These are phyloP conservation scores for Chenopodium album DNA, from an alignment of 148 eudicot species.

Conservation along the genomic window DNA sequence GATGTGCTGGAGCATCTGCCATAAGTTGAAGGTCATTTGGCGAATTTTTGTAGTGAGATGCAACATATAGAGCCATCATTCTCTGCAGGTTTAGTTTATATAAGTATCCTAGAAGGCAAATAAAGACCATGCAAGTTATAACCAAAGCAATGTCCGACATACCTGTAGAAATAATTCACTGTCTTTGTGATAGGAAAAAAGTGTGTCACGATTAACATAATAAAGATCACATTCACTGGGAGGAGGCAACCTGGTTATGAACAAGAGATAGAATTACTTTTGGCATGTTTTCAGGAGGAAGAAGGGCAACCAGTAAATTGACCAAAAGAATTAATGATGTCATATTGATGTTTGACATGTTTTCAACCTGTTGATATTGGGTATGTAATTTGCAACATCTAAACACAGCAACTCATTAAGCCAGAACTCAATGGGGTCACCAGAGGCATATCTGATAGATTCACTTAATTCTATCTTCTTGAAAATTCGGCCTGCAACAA, in stretches of 20 bases:
- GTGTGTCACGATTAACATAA: conserved; percentile 94
- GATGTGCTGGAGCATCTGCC: conserved; percentile 99
- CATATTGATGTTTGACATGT: background rate
- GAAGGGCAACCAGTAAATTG: background rate
- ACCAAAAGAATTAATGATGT: background rate
- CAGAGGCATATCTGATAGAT: conserved; percentile 90
- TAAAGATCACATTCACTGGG: conserved; percentile 84
- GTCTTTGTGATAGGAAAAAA: conserved; percentile 91
- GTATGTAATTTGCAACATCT: conserved; percentile 79
- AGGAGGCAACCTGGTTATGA: conserved; percentile 58
- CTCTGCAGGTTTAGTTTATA: conserved; percentile 53
- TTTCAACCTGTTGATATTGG: conserved; percentile 75
- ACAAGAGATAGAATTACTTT: background rate
- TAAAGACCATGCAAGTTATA: background rate
- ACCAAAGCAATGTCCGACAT: background rate
- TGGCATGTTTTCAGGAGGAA: background rate
- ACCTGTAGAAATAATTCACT: conserved; percentile 96
- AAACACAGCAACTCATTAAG: conserved; percentile 79
- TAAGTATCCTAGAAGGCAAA: conserved; percentile 4
- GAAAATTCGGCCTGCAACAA: conserved; percentile 69
- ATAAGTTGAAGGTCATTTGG: conserved; percentile 92
- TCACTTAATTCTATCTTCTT: conserved; percentile 82
- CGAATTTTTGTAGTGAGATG: conserved; percentile 96
- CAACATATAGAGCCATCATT: conserved; percentile 98
- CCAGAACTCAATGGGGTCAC: conserved; percentile 94